These are phyloP conservation scores for Ceratonia siliqua DNA, from an alignment of 306 rosid species.

Conservation along the genomic window DNA sequence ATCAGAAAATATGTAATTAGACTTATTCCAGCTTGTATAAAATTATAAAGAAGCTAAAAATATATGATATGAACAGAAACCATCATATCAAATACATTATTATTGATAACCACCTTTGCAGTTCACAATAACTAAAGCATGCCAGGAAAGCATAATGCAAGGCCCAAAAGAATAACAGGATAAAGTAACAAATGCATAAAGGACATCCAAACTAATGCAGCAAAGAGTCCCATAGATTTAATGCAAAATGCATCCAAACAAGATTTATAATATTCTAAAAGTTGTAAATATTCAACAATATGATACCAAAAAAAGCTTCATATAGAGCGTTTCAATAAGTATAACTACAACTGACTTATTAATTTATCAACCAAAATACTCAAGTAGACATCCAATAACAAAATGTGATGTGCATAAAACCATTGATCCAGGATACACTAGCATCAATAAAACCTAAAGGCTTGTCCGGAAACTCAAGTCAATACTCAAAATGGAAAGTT, in stretches of 20 bases:
- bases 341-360: neutral
- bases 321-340: neutral
- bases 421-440: neutral
- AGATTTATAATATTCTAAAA: neutral
- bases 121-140: neutral
- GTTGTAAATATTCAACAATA: constrained; percentile 13
- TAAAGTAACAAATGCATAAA: constrained; percentile 23
- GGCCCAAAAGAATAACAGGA: neutral
- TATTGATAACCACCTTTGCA: constrained; percentile 2
- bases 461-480: neutral
- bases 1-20: constrained; percentile 47
- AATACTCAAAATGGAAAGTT: neutral
- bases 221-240: constrained; percentile 1
- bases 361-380: neutral
- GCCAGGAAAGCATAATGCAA: neutral
- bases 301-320: neutral
- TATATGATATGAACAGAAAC: neutral
- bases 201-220: neutral
- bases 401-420: neutral
- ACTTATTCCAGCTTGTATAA: constrained; percentile 2
- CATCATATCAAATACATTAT: constrained; percentile 23
- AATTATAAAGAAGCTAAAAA: constrained; percentile 11
- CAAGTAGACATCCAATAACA: neutral
- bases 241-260: neutral
- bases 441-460: neutral